These are phyloP conservation scores for Arthrobotrys sinensis DNA, from an alignment of 2,329 filamentous ascomycete genomes.

Conservation along the genomic window DNA sequence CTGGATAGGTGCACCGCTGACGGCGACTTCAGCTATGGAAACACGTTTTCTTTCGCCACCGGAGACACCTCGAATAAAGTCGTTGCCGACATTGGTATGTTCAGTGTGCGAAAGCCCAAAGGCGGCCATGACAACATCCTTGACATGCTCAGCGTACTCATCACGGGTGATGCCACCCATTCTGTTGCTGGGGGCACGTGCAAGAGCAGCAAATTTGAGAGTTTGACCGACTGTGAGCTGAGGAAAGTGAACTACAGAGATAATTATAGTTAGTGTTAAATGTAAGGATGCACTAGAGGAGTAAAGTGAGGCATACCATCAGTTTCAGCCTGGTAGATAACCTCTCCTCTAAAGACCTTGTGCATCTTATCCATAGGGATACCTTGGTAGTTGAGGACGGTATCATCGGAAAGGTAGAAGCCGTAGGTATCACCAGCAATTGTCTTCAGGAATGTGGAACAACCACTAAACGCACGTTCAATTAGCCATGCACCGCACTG, in stretches of 20 bases:
- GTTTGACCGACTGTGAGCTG: slow-evolving; percentile 83
- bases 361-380: slow-evolving; percentile 70
- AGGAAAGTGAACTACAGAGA: slow-evolving; percentile 71
- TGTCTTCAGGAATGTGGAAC: slow-evolving; percentile 85
- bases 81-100: slow-evolving; percentile 81
- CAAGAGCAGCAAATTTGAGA: slow-evolving; percentile 79
- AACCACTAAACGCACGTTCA: slow-evolving; percentile 72
- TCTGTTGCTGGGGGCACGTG: slow-evolving; percentile 77
- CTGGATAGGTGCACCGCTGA: slow-evolving; percentile 74
- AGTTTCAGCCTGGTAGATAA: slow-evolving; percentile 85
- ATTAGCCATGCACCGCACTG: not conserved
- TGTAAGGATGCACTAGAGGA: slow-evolving; percentile 80
- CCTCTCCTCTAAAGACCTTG: slow-evolving; percentile 76
- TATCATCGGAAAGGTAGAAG: slow-evolving; percentile 78
- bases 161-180: slow-evolving; percentile 75
- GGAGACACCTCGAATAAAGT: slow-evolving; percentile 79
- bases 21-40: slow-evolving; percentile 75
- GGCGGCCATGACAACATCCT: slow-evolving; percentile 78
- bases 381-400: slow-evolving; percentile 85
- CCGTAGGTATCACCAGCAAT: slow-evolving; percentile 83
- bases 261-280: slow-evolving; percentile 74
- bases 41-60: slow-evolving; percentile 85
- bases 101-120: slow-evolving; percentile 81
- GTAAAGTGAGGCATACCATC: slow-evolving; percentile 75
- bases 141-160: slow-evolving; percentile 76